phyloP scores from a whole-genome alignment of 371 early-diverging fungal genomes.

The Batrachochytrium dendrobatidis region DNA sequence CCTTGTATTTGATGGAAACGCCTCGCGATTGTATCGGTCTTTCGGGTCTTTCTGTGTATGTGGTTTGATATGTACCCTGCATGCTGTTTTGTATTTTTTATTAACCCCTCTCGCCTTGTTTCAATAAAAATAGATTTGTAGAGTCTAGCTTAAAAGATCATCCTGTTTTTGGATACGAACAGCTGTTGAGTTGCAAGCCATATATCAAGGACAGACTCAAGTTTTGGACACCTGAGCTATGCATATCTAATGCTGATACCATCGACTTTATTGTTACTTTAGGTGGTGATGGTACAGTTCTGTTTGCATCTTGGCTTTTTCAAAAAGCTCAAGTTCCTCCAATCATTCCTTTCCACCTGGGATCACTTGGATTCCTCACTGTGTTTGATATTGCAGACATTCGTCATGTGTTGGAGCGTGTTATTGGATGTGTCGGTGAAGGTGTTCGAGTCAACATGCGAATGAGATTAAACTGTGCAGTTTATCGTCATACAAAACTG shows the following conservation, averaged over 20 bases:
- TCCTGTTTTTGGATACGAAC: slow-evolving; percentile 15
- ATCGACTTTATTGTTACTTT: slow-evolving; percentile 67
- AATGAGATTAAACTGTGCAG: slow-evolving; percentile 33
- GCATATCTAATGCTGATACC: slow-evolving; percentile 20
- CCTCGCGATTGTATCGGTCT: slow-evolving; percentile 6
- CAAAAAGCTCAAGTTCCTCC: slow-evolving; percentile 40
- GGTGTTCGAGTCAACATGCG: slow-evolving; percentile 32
- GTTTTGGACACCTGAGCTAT: slow-evolving; percentile 62
- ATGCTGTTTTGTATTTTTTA: slow-evolving; percentile 76
- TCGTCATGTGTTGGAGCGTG: slow-evolving; percentile 9
- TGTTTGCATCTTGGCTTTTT: slow-evolving; percentile 83
- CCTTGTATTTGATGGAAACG: slow-evolving; percentile 24
- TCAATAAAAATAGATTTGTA: slow-evolving; percentile 4
- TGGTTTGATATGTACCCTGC: slow-evolving; percentile 40
- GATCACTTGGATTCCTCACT: slow-evolving; percentile 52
- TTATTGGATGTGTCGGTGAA: slow-evolving; percentile 16
- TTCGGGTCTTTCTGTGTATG: slow-evolving; percentile 57
- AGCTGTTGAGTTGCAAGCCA: slow-evolving; percentile 13
- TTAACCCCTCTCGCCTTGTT: background rate
- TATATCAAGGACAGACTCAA: slow-evolving; percentile 13
- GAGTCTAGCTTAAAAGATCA: slow-evolving; percentile 20
- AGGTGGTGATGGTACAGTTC: slow-evolving; percentile 95
- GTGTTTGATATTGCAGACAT: slow-evolving; percentile 15
- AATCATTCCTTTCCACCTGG: slow-evolving; percentile 35
- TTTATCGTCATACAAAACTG: slow-evolving; percentile 14